Conservation (phyloP, 768 basidiomycete species). For the Russula vinacea region DNA sequence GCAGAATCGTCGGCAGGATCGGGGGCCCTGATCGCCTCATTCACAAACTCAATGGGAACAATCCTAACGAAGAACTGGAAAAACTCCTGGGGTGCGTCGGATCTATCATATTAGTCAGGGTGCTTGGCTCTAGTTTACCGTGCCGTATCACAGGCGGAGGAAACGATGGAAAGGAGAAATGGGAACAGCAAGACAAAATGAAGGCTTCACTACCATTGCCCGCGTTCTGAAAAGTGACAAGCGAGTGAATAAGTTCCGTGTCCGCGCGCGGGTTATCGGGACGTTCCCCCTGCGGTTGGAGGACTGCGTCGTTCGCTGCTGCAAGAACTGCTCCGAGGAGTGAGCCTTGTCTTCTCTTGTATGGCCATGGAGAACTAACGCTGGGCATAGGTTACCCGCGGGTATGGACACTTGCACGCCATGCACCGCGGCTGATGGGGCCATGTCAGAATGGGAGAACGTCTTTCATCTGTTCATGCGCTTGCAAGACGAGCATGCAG, state of each 20-base stretch:
- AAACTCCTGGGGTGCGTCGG: slow-evolving; percentile 19
- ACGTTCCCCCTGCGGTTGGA: slow-evolving; percentile 22
- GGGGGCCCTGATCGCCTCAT: slow-evolving; percentile 30
- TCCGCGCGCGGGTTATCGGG: slow-evolving; percentile 27
- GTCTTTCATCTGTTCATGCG: slow-evolving; percentile 23
- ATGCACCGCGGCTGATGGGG: slow-evolving; percentile 13
- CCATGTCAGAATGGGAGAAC: slow-evolving; percentile 7
- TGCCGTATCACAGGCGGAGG: slow-evolving; percentile 14
- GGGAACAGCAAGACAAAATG: background rate
- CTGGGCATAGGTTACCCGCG: slow-evolving; percentile 16
- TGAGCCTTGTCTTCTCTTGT: background rate
- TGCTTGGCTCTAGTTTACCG: background rate
- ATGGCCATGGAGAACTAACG: background rate
- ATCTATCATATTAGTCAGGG: background rate
- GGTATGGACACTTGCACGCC: slow-evolving; percentile 1
- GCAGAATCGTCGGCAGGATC: slow-evolving; percentile 22
- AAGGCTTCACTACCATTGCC: slow-evolving; percentile 20
- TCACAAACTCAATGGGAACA: slow-evolving; percentile 20
- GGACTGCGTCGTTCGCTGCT: slow-evolving; percentile 22
- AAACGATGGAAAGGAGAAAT: slow-evolving; percentile 11
- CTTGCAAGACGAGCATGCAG: slow-evolving; percentile 24
- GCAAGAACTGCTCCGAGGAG: slow-evolving; percentile 22
- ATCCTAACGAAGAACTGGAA: slow-evolving; percentile 21
- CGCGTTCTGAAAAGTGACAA: slow-evolving; percentile 13
- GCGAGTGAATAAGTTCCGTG: slow-evolving; percentile 18